Base-by-base conservation (phyloP, 164 flowering plant genomes). In the Cinnamomum micranthum region DNA sequence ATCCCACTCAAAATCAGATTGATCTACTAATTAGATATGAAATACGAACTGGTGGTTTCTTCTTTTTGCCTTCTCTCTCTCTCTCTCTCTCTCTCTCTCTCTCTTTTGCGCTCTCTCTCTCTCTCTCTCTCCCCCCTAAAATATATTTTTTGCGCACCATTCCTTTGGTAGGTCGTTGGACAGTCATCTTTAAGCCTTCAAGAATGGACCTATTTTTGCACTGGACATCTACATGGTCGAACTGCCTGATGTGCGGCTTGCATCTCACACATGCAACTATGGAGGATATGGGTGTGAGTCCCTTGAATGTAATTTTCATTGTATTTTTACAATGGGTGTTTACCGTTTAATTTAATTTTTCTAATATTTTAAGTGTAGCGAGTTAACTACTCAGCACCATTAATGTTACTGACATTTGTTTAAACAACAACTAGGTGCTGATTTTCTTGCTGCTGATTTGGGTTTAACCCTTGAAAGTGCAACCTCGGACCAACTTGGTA, bases 401-500 rank as follows among this genome's bases (percentile, higher is more conserved):
- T 50, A 62, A 50, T 60, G 12, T 68, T 50, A 5, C 73, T 82
- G 64, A 66, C 72, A 68, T 51, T 2, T 20, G 35, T 23, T 68
- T n/a, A 59, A 41, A 50, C n/a, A 73, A 77, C 78, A 62, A 79
- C 41, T 77, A 95, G 98, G 98, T 78, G 98, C 90, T 70, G 98
- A 95, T 85, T 93, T 87, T 86, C 80, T 95, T 35, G 87, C 87
- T 72, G 91, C 92, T 65, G 98, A 95, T 67, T 79, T 95, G 80
- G 98, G 98, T 67, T 50, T 95, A 77, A 75, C 84, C 17, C 92
- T 95, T 63, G 86, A 79, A 50, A 81, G 74, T 80, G 87, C 84
- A 78, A 90, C 97, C 41, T 95, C 98, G 12, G 97, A 93, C 79
- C 97, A 93, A 83, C 97, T 95, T 80, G 98, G 98, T 35, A 75